Evolutionary conservation across 2,329 filamentous ascomycete genomes (phyloP), one percentile per base, ranked within the genome.

Genomic region (Aschersonia sp.): DNA sequence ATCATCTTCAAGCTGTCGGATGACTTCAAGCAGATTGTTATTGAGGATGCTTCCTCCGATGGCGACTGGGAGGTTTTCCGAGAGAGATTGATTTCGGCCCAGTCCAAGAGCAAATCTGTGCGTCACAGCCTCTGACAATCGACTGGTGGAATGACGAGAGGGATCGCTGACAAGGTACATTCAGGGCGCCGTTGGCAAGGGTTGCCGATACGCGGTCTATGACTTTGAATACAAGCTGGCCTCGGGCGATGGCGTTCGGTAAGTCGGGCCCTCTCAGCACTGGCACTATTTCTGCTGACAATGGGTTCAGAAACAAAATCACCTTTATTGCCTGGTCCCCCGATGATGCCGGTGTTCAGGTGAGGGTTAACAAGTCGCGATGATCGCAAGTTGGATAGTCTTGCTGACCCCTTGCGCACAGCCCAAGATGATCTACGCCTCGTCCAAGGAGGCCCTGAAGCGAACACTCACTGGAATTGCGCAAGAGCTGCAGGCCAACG

Each of bases 351-450:
- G 71, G 76, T 56, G 75, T 88, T 68, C 82, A 83, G 74, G 85
- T 88, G 64, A 66, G 78, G 70, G 22, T 22, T 22, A 22, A 10
- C 10, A 42, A 42, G 12, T 9, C 8, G 8, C 35, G 12, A 9
- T 4, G 35, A 12, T 8, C 8, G 35, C 35, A 39, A 8, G 8
- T 8, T 39, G 4, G n/a, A 12, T 42, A 12, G 14, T 42, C 7
- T n/a, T 2, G 10, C 14, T 42, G 3, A 42, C 4, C n/a, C 37
- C 22, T 32, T 14, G 35, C 43, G 32, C 30, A 49, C 56, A 88
- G 85, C 76, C 83, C 68, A 88, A 88, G 76, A 92, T 92, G 86
- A 76, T 88, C 67, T 92, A 90, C 75, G 84, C 85, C 58, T 85
- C 86, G 46, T 92, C 86, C 68, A 92, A 90, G 73, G 84, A 89